phyloP scores from a whole-genome alignment of 2,329 filamentous ascomycete species.

The Colletotrichum melonis region DNA sequence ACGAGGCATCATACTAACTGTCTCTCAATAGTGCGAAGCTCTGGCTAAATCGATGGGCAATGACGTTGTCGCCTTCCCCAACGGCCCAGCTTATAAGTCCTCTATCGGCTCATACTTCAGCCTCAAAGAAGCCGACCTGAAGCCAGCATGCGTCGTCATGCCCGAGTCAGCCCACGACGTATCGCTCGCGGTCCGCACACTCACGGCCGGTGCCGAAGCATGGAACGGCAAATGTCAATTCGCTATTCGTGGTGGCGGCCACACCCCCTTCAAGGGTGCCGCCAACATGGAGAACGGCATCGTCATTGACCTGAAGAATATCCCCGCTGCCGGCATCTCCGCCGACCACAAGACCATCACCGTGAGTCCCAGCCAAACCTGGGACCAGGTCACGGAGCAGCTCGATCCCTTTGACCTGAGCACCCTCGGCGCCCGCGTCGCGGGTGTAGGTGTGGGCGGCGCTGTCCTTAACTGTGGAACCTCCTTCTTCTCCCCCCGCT shows the following conservation, averaged over 20 bases:
- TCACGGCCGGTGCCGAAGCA: neutral
- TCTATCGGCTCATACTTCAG: conserved; percentile 15
- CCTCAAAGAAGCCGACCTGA: conserved; percentile 2
- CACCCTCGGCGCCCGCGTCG: conserved; percentile 52
- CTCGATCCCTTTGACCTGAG: conserved; percentile 47
- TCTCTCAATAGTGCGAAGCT: neutral
- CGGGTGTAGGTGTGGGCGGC: conserved; percentile 53
- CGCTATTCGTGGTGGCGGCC: conserved; percentile 32
- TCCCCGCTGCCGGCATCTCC: conserved; percentile 35
- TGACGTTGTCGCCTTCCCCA: neutral
- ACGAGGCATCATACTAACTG: neutral
- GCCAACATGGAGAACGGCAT: conserved; percentile 33
- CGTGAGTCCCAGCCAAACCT: conserved; percentile 52
- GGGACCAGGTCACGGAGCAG: conserved; percentile 51
- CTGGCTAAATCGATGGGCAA: neutral
- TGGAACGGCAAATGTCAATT: neutral
- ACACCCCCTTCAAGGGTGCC: conserved; percentile 21
- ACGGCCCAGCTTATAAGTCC: neutral
- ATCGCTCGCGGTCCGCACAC: conserved; percentile 18
- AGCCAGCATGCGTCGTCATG: conserved; percentile 29
- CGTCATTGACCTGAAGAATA: conserved; percentile 9
- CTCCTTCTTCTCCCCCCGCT: conserved; percentile 20
- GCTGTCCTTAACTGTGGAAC: conserved; percentile 22
- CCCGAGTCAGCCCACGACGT: conserved; percentile 17
- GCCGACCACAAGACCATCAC: conserved; percentile 43